These are phyloP conservation scores for Eryngium alpinum DNA, from an alignment of 140 eudicot genomes.

Conservation along the genomic window DNA sequence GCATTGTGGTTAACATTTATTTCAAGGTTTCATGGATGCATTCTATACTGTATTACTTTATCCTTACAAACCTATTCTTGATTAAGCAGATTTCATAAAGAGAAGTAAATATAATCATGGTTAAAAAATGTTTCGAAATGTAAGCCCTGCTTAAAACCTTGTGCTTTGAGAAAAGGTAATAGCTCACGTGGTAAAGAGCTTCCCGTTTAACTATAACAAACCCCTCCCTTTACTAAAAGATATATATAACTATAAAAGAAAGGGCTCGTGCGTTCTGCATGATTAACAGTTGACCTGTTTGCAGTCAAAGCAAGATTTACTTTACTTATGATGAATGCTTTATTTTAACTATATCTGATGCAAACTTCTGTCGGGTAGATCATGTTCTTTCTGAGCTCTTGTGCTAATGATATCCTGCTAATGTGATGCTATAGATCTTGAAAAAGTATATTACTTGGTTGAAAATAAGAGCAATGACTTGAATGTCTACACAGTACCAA, in stretches of 20 bases:
- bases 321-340: no score
- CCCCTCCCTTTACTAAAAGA: no score
- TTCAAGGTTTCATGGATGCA: not conserved
- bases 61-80: no score
- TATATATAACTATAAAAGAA: no score
- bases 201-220: no score
- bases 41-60: not conserved
- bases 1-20: not conserved
- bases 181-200: no score
- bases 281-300: not conserved
- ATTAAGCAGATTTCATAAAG: not conserved
- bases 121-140: not conserved
- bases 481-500: no score
- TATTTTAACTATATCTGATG: not conserved
- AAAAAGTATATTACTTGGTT: not conserved
- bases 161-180: no score
- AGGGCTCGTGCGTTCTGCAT: not conserved
- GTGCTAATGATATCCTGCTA: not conserved
- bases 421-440: not conserved
- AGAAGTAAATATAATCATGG: not conserved
- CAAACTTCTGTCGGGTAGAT: not conserved
- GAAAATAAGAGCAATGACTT: not conserved
- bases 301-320: not conserved
- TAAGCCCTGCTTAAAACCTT: not conserved
- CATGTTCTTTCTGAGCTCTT: not conserved